phyloP scores from a whole-genome alignment of 768 basidiomycete genomes.

The Macrocybe gigantea region DNA sequence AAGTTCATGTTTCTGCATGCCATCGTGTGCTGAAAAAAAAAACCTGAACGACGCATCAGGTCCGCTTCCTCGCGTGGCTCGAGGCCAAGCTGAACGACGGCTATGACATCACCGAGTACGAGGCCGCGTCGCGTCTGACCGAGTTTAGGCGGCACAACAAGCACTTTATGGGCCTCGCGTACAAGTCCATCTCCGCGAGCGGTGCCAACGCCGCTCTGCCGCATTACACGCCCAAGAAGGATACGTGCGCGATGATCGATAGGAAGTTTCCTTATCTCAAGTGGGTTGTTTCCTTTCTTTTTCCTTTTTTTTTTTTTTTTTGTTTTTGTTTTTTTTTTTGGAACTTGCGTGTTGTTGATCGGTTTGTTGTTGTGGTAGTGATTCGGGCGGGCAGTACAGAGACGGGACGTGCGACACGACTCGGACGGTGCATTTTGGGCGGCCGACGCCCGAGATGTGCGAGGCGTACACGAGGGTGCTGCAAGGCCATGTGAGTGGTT shows the following conservation, averaged over 20 bases:
- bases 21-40: conserved; percentile 6
- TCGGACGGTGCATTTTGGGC: conserved; percentile 80
- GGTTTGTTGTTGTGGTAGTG: conserved; percentile 38
- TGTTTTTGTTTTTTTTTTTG: no score
- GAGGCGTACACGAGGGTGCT: conserved; percentile 93
- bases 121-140: conserved; percentile 79
- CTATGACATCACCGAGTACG: conserved; percentile 86
- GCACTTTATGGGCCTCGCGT: conserved; percentile 80
- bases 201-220: conserved; percentile 93
- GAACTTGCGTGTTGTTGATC: not conserved
- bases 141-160: conserved; percentile 68
- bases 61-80: conserved; percentile 87
- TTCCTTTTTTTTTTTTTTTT: not conserved
- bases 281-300: conserved; percentile 36
- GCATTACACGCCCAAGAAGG: conserved; percentile 80
- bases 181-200: conserved; percentile 84
- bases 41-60: conserved; percentile 24
- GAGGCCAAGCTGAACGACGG: conserved; percentile 73
- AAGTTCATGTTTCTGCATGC: conserved; percentile 24
- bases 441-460: conserved; percentile 78
- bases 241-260: conserved; percentile 67
- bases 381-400: conserved; percentile 85
- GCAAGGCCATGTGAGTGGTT: conserved; percentile 83
- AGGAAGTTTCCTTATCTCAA: conserved; percentile 83
- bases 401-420: conserved; percentile 91